Evolutionary conservation across 1,284 basidiomycete species (phyloP).

Genomic region (Austropuccinia psidii): DNA sequence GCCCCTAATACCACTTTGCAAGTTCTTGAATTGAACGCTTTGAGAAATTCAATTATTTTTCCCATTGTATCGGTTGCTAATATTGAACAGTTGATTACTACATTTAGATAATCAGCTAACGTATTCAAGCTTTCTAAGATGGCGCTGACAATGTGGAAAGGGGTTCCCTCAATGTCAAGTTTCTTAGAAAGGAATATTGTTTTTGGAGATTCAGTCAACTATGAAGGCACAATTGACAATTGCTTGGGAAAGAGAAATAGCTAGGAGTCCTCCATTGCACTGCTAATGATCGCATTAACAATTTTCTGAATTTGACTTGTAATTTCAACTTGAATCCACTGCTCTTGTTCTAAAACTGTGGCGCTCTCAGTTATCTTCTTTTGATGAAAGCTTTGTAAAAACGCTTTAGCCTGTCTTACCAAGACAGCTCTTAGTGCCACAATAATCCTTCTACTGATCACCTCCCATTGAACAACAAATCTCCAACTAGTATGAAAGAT

Average conservation of each 20-base stretch:
- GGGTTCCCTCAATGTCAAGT: constrained; percentile 71
- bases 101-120: constrained; percentile 73
- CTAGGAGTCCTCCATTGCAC: constrained; percentile 70
- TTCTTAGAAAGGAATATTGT: constrained; percentile 56
- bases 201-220: constrained; percentile 30
- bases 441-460: constrained; percentile 78
- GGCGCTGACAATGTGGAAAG: constrained; percentile 77
- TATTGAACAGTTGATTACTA: constrained; percentile 78
- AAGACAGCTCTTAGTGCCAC: constrained; percentile 76
- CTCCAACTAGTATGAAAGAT: constrained; percentile 79
- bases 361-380: constrained; percentile 71
- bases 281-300: constrained; percentile 67
- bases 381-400: constrained; percentile 78
- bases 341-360: constrained; percentile 82
- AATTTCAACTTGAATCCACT: constrained; percentile 76
- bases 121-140: constrained; percentile 69
- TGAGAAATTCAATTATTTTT: constrained; percentile 87
- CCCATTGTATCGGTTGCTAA: constrained; percentile 91
- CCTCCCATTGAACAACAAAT: constrained; percentile 80
- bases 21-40: constrained; percentile 92
- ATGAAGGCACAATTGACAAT: too few relatives aligned
- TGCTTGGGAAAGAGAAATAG: constrained; percentile 55
- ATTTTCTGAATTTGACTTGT: constrained; percentile 59
- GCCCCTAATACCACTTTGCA: constrained; percentile 98
- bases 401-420: constrained; percentile 73